A percentile compares a stretch with the other conserved stretches of the same genome.
phyloP scores from a whole-genome alignment of 345 rosid species.

The Salix viminalis region DNA sequence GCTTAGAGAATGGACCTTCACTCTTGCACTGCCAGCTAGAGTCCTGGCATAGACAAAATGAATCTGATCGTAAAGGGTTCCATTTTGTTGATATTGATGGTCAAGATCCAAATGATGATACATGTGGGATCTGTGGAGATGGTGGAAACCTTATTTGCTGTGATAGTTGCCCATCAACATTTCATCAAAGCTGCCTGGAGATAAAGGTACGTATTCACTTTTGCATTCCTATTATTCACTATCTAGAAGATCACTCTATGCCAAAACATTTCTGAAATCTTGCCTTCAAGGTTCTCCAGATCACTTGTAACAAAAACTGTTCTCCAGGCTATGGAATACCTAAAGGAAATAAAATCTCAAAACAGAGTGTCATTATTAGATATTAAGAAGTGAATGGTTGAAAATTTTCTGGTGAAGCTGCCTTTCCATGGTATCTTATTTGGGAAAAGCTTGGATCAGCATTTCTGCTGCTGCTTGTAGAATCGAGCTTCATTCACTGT shows the following conservation, averaged over 20 bases:
- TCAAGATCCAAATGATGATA: conserved; percentile 89
- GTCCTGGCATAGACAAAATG: conserved; percentile 70
- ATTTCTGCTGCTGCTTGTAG: neutral
- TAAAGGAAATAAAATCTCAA: neutral
- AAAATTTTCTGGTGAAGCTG: neutral
- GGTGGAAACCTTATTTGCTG: conserved; percentile 92
- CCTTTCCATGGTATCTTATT: neutral
- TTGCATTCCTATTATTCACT: neutral
- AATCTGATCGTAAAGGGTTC: conserved; percentile 45
- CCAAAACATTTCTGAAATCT: neutral
- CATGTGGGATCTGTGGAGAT: conserved; percentile 96
- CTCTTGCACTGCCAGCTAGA: conserved; percentile 66
- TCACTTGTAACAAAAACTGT: neutral
- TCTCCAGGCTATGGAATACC: neutral
- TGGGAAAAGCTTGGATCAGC: neutral
- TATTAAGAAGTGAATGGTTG: neutral
- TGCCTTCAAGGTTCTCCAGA: neutral
- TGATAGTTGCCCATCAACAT: conserved; percentile 94
- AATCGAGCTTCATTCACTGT: neutral
- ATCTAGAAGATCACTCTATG: neutral
- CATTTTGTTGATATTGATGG: conserved; percentile 59
- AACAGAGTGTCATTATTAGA: neutral
- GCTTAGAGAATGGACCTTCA: conserved; percentile 59
- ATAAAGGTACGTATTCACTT: conserved; percentile 50
- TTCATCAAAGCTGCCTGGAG: conserved; percentile 82